Base-by-base conservation (phyloP, 139 green algal genomes). In the Tetradesmus lagerheimii region DNA sequence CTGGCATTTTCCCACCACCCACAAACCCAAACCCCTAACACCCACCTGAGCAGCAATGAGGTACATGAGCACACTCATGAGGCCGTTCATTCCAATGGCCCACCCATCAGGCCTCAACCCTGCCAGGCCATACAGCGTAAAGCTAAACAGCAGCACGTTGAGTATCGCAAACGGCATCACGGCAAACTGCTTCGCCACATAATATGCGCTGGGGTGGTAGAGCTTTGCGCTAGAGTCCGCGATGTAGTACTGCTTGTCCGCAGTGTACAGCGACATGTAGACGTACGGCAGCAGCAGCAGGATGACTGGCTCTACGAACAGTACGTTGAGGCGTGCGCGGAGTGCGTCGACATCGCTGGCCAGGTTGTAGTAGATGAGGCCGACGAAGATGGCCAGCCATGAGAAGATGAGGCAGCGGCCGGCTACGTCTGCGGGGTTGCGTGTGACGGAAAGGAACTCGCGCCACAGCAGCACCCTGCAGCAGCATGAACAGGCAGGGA, bases 341-440 rank as follows among this genome's bases (percentile, higher is more conserved):
- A 91, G 87, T 0, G 37, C 29, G 25, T 76, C 74, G 34, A 90
- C 74, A 75, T 27, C 83, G 45, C 41, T 78, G 35, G 89, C 45
- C 37, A 96, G 71, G 91, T 86, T 88, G 90, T 92, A 96, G 90
- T 94, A 97, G 89, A 95, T 93, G 66, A 97, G 86, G 38, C 95
- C 95, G 38, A 94, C 92, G 83, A 97, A 93, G 23, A 94, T 39
- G 27, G 92, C 93, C 4, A 97, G 90, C 93, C 93, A 97, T 31
- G 86, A 84, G 81, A 96, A 96, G 43, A 94, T 94, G 11, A 97
- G 89, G 88, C 94, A 95, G 83, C 95, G 94, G 2, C 92, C 93
- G 38, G 95, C 92, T 45, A 95, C 93, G 89, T 97, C 95, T 23
- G 94, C 94, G 38, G 95, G 95, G 92, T 97, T 97, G 89, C 95